These are phyloP conservation scores for Styphnolobium japonicum DNA, from an alignment of 306 rosid species.

Conservation along the genomic window DNA sequence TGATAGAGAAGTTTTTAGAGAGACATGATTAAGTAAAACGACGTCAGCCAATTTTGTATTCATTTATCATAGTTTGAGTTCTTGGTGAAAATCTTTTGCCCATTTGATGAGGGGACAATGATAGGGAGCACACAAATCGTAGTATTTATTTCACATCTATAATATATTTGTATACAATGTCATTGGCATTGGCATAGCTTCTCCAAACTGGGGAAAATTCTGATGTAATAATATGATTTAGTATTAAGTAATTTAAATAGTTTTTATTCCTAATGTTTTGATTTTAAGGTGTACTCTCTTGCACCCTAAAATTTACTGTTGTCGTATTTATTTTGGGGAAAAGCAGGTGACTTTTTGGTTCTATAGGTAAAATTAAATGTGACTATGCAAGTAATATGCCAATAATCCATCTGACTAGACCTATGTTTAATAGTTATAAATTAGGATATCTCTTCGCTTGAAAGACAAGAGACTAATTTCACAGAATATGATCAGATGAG, in stretches of 20 bases:
- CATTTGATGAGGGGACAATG: background rate
- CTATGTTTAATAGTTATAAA: too few species aligned
- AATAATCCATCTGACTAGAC: too few species aligned
- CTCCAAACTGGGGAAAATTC: slow-evolving; percentile 17
- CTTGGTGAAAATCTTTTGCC: slow-evolving; percentile 2
- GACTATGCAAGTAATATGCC: too few species aligned
- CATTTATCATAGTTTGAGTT: slow-evolving; percentile 4
- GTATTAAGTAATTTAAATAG: background rate
- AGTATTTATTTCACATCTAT: slow-evolving; percentile 2
- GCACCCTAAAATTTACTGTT: background rate
- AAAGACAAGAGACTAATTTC: too few species aligned
- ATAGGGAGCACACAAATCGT: background rate
- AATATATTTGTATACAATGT: slow-evolving; percentile 18
- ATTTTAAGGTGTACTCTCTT: background rate
- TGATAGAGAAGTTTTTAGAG: slow-evolving; percentile 84
- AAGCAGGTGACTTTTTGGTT: background rate
- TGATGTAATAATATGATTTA: slow-evolving; percentile 8
- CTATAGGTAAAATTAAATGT: background rate
- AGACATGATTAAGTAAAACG: slow-evolving; percentile 54
- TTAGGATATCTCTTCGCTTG: too few species aligned
- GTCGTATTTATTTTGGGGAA: background rate
- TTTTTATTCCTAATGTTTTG: background rate
- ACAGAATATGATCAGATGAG: too few species aligned
- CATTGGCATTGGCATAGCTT: background rate
- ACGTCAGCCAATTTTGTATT: slow-evolving; percentile 15